phyloP scores from a whole-genome alignment of 768 basidiomycete species.

The Leccinellum rugosiceps region DNA sequence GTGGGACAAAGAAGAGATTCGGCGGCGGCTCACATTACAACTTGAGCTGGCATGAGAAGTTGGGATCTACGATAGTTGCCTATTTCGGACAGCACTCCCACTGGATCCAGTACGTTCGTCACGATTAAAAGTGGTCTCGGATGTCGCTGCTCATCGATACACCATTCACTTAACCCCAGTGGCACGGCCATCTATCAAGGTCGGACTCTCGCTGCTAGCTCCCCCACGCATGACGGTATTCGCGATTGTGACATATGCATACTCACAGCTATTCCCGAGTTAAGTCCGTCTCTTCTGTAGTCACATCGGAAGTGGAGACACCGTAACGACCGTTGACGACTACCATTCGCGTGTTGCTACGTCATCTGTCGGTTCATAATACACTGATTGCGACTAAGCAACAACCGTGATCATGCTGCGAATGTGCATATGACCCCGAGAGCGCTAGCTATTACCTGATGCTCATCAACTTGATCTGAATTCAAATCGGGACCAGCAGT shows the following conservation, averaged over 20 bases:
- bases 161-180: no score
- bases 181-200: no score
- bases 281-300: slow-evolving; percentile 30
- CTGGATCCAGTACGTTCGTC: no score
- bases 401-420: not conserved
- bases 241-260: slow-evolving; percentile 27
- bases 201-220: slow-evolving; percentile 10
- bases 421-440: slow-evolving; percentile 14
- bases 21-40: not conserved
- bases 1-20: slow-evolving; percentile 6
- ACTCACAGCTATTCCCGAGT: not conserved
- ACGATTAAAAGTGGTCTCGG: no score
- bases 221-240: not conserved
- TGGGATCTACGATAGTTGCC: slow-evolving; percentile 28
- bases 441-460: slow-evolving; percentile 14
- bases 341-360: slow-evolving; percentile 56
- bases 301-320: slow-evolving; percentile 49
- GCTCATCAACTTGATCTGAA: slow-evolving; percentile 11
- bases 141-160: not conserved
- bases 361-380: slow-evolving; percentile 51
- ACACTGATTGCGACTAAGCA: slow-evolving; percentile 37
- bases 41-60: slow-evolving; percentile 4
- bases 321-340: slow-evolving; percentile 59
- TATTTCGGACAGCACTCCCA: slow-evolving; percentile 8
- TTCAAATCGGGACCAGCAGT: not conserved